Evolutionary conservation across 2,329 filamentous ascomycete genomes (phyloP), one percentile per base, ranked within the genome.

Genomic region (Xylogone sp.): DNA sequence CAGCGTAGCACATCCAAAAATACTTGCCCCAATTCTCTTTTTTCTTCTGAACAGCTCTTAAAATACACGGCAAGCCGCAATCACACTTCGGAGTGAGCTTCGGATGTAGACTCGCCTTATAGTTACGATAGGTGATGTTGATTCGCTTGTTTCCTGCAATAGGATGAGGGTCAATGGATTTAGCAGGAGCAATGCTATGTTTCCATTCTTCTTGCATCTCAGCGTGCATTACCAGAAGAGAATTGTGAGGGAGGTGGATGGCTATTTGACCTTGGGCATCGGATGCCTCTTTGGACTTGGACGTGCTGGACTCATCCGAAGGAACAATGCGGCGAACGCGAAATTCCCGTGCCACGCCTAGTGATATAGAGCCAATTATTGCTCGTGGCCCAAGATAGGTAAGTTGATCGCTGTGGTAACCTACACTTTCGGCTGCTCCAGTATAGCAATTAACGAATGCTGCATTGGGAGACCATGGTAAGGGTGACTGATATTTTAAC

Each of bases 131-230:
- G 0, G 94, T 99, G 65, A 99, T 81, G 65, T 97, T 97, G 61
- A 99, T 92, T 42, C 94, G 80, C 56, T 83, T 85, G 60, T 84
- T 91, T 1, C 86, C 87, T 0, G 92, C 81, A 1, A 96, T 67
- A 0, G 92, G 90, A 67, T 99, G 94, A 1, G 90, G 90, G 55
- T 91, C 87, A 53, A 97, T 88, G 3, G 85, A 82, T 46, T 78
- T 76, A 0, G 88, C 85, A 0, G 91, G 88, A 0, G 84, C 77
- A 43, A 99, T 88, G 58, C 82, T 81, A 68, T 99, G 94, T 68
- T 97, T 97, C 91, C 91, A 97, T 65, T 88, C 86, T 65, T 97
- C 93, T 65, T 97, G 93, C 90, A 96, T 97, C 65, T 96, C 90
- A 1, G 93, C 92, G 64, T 97, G 92, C 94, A 99, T 97, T 9